Evolutionary conservation across 495 filamentous ascomycete genomes (phyloP).

Genomic region (Neurospora sp.): DNA sequence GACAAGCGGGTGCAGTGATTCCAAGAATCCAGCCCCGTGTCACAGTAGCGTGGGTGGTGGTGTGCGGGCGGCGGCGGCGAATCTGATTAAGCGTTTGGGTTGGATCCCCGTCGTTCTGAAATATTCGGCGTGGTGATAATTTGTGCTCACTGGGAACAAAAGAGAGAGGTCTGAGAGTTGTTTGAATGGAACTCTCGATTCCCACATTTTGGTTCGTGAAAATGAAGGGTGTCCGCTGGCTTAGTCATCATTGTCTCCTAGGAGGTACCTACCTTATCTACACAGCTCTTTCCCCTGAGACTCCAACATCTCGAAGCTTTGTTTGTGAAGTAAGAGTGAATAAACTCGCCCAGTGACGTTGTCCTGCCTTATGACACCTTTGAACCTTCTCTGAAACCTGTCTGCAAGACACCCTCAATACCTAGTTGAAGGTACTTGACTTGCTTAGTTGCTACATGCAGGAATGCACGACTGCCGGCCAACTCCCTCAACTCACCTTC

Average conservation of each 20-base stretch:
- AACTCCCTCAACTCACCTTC: not conserved
- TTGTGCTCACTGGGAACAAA: slow-evolving; percentile 21
- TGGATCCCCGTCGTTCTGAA: slow-evolving; percentile 26
- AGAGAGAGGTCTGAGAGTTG: not conserved
- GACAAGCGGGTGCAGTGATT: not conserved
- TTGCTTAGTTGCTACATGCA: not conserved
- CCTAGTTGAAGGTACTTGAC: not conserved
- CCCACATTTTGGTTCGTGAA: not conserved
- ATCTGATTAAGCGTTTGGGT: not conserved
- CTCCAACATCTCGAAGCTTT: not conserved
- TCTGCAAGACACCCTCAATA: not conserved
- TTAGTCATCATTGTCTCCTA: not conserved
- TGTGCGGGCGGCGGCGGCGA: not conserved
- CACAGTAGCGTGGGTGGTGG: not conserved
- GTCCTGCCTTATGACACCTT: not conserved
- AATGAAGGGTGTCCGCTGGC: not conserved
- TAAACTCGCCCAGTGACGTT: too few species aligned
- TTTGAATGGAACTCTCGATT: not conserved
- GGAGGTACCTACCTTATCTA: not conserved
- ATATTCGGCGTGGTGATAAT: slow-evolving; percentile 28
- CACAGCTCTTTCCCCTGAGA: not conserved
- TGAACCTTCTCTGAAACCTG: not conserved
- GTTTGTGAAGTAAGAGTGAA: not conserved
- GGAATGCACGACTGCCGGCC: not conserved
- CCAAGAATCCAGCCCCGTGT: not conserved